phyloP scores from a whole-genome alignment of 129 eudicot genomes.

The Flaveria bidentis region DNA sequence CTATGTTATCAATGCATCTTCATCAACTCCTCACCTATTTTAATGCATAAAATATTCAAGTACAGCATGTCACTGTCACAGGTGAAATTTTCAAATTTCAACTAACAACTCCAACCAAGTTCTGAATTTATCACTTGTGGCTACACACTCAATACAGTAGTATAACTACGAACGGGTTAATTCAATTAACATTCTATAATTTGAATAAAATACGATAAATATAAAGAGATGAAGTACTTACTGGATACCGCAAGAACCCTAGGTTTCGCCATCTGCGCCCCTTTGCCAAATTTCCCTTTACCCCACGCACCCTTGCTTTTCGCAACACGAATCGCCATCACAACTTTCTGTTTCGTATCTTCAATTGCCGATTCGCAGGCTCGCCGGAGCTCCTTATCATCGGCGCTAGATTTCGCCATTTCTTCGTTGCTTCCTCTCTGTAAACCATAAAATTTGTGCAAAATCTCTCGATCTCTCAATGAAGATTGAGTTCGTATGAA shows the following conservation, averaged over 20 bases:
- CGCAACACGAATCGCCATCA: constrained; percentile 77
- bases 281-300: constrained; percentile 66
- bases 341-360: constrained; percentile 68
- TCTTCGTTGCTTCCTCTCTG: neutral
- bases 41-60: neutral
- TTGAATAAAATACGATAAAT: neutral
- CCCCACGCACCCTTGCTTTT: constrained; percentile 87
- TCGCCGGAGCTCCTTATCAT: constrained; percentile 72
- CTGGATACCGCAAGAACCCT: constrained; percentile 81
- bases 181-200: neutral
- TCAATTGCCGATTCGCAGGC: constrained; percentile 85
- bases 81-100: neutral
- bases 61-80: neutral
- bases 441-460: constrained; percentile 26
- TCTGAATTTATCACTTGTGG: neutral
- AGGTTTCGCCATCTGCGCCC: constrained; percentile 76
- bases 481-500: neutral
- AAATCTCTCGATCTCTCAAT: constrained; percentile 3
- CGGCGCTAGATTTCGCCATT: constrained; percentile 92
- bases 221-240: constrained; percentile 27
- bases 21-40: neutral
- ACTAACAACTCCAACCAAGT: neutral
- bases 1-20: constrained; percentile 12
- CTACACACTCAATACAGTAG: constrained; percentile 1
- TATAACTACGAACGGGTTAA: constrained; percentile 19